A percentile compares a stretch with the other conserved stretches of the same genome.
phyloP scores from a whole-genome alignment of 176 grass and related monocot species.

The Alloteropsis semialata region DNA sequence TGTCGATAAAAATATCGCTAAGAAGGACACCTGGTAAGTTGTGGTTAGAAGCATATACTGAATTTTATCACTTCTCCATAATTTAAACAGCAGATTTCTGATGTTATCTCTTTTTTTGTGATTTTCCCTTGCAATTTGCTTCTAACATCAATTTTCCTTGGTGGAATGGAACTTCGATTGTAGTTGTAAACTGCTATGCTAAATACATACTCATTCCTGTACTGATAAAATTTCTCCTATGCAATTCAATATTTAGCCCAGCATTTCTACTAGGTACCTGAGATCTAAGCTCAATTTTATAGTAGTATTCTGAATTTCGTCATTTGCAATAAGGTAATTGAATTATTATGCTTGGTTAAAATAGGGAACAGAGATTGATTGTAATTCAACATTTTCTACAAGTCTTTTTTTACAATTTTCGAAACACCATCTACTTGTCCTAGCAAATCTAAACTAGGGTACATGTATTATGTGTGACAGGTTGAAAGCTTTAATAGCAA shows the following conservation, averaged over 20 bases:
- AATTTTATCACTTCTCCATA: not conserved
- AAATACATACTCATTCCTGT: not conserved
- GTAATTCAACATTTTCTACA: not conserved
- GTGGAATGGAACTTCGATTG: not conserved
- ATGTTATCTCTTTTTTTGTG: not conserved
- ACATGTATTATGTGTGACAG: constrained; percentile 21
- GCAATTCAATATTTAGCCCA: not conserved
- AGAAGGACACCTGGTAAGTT: constrained; percentile 72
- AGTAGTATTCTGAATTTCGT: not conserved
- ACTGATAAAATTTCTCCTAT: constrained; percentile 1
- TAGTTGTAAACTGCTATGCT: not conserved
- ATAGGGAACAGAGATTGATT: not conserved
- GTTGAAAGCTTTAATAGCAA: constrained; percentile 87
- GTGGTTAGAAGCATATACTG: not conserved
- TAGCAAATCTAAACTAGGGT: not conserved
- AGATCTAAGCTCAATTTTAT: not conserved
- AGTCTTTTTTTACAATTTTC: not conserved
- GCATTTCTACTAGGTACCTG: not conserved
- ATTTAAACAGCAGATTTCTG: not conserved
- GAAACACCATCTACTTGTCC: not conserved
- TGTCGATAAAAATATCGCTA: constrained; percentile 63
- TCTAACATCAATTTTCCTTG: constrained; percentile 11
- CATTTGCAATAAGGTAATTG: not conserved
- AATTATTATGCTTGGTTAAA: not conserved
- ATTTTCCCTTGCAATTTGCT: not conserved